Conservation (phyloP, 345 rosid genomes). For the Eutrema heterophyllum region DNA sequence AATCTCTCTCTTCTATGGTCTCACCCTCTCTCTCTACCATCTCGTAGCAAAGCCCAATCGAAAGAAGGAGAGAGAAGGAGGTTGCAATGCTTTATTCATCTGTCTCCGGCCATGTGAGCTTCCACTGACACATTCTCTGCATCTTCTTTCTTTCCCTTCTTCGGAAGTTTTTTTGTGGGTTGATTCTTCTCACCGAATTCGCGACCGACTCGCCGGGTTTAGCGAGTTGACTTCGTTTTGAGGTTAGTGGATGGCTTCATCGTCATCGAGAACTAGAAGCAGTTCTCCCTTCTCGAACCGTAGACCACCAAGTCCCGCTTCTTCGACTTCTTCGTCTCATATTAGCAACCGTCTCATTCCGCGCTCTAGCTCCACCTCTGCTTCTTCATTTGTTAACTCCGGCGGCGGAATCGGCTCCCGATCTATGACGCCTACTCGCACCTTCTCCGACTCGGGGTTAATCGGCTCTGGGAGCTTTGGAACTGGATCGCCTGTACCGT, state of each 20-base stretch:
- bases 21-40: constrained; percentile 19
- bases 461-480: constrained; percentile 40
- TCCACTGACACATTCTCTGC: constrained; percentile 62
- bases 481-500: constrained; percentile 45
- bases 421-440: constrained; percentile 75
- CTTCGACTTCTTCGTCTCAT: constrained; percentile 65
- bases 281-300: constrained; percentile 73
- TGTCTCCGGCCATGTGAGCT: constrained; percentile 72
- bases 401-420: constrained; percentile 50
- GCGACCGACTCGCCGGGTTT: constrained; percentile 35
- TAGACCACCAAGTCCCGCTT: constrained; percentile 71
- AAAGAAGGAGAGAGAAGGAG: neutral
- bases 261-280: constrained; percentile 83
- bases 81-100: constrained; percentile 45
- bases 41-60: constrained; percentile 1
- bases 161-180: neutral
- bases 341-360: constrained; percentile 50
- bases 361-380: constrained; percentile 73
- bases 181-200: constrained; percentile 17
- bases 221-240: constrained; percentile 34
- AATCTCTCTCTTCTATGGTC: constrained; percentile 28
- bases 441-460: constrained; percentile 54
- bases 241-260: constrained; percentile 53
- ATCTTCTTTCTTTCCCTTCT: neutral
- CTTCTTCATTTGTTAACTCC: constrained; percentile 44